These are phyloP conservation scores for Nakazawaea wyomingensis DNA, from an alignment of 805 yeast genomes.

Conservation along the genomic window DNA sequence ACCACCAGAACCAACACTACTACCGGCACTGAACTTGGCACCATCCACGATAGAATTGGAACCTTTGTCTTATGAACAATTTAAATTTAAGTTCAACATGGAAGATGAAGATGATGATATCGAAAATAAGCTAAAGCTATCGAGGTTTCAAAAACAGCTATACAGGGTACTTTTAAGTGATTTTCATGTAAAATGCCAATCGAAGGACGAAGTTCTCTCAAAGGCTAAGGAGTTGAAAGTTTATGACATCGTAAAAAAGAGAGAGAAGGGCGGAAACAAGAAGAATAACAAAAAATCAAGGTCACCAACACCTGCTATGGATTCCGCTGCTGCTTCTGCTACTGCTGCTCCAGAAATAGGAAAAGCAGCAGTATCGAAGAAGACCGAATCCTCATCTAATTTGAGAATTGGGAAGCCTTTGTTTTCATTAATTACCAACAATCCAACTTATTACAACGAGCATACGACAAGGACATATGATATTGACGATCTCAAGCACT, in stretches of 20 bases:
- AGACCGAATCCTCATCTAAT: too few species aligned
- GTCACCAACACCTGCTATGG: too few species aligned
- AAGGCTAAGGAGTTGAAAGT: not conserved
- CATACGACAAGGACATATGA: conserved; percentile 1
- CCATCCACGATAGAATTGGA: too few species aligned
- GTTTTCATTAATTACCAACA: conserved; percentile 5
- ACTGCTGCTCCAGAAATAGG: not conserved
- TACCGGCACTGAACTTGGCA: too few species aligned
- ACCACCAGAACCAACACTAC: too few species aligned
- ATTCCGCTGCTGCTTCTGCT: too few species aligned
- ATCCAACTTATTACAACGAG: conserved; percentile 2
- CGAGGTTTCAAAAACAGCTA: not conserved
- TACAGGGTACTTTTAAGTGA: not conserved
- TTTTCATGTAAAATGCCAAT: not conserved
- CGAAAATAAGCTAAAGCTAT: not conserved
- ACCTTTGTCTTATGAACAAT: not conserved
- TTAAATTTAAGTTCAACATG: not conserved
- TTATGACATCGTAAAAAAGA: not conserved
- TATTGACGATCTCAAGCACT: not conserved
- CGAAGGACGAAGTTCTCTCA: not conserved
- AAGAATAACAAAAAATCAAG: too few species aligned
- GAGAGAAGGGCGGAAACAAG: too few species aligned
- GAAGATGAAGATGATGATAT: not conserved
- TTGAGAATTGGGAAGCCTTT: not conserved
- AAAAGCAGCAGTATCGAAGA: not conserved